These are phyloP conservation scores for Penicillium atrosanguineum DNA, from an alignment of 495 filamentous ascomycete genomes.

Conservation along the genomic window DNA sequence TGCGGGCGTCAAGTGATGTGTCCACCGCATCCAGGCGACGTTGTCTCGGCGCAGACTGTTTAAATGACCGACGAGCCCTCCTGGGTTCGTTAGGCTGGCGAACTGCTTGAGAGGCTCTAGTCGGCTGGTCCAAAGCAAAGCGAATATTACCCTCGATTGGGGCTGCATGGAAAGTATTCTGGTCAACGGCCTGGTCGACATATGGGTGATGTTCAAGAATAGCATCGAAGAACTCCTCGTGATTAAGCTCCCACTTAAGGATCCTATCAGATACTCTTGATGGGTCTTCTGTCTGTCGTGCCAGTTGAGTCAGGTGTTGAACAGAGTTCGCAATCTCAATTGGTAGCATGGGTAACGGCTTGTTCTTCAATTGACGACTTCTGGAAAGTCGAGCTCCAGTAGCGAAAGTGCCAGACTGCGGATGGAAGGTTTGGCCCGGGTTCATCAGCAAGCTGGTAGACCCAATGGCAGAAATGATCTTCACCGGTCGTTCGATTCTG, in stretches of 20 bases:
- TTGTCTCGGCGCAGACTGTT: background rate
- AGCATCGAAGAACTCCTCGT: conserved; percentile 29
- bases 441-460: conserved; percentile 37
- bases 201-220: conserved; percentile 22
- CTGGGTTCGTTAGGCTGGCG: background rate
- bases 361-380: background rate
- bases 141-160: conserved; percentile 34
- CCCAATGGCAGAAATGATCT: conserved; percentile 25
- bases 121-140: conserved; percentile 29
- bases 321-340: conserved; percentile 23
- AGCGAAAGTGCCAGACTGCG: conserved; percentile 44
- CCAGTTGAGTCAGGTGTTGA: conserved; percentile 22
- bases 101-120: background rate
- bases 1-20: conserved; percentile 15
- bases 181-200: conserved; percentile 35
- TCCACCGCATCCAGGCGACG: conserved; percentile 32
- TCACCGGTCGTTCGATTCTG: conserved; percentile 6
- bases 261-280: conserved; percentile 20
- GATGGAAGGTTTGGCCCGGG: conserved; percentile 41
- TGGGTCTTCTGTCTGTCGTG: conserved; percentile 6
- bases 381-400: conserved; percentile 24
- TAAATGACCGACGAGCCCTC: background rate
- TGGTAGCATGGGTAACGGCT: background rate
- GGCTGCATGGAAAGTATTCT: conserved; percentile 25
- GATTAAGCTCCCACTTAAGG: conserved; percentile 36